Percentiles rank a stretch among this genome's conserved stretches.
These are phyloP conservation scores for Calamus simplicifolius DNA, from an alignment of 176 grass and related monocot species.

Conservation along the genomic window DNA sequence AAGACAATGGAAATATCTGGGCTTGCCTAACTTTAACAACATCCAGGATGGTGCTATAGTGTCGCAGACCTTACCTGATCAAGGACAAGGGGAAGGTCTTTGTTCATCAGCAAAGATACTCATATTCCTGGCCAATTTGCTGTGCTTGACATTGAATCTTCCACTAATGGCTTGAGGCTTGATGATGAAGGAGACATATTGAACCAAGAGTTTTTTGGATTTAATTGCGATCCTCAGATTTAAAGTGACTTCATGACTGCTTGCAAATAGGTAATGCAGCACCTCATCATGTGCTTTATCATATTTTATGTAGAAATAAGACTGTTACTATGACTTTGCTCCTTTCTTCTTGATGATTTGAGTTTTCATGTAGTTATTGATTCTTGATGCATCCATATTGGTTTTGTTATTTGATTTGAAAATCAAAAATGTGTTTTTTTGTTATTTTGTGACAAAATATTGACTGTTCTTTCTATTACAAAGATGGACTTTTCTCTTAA, in stretches of 20 bases:
- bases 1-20: no score
- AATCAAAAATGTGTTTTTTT: no score
- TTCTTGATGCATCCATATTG: no score
- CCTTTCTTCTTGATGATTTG: no score
- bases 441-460: no score
- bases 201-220: constrained; percentile 59
- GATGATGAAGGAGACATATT: constrained; percentile 58
- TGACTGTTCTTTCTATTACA: no score
- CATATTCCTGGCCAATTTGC: constrained; percentile 83
- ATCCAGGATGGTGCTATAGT: constrained; percentile 28
- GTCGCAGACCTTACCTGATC: constrained; percentile 42
- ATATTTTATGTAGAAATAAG: constrained; percentile 5
- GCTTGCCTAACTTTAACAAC: constrained; percentile 28
- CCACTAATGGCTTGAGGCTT: constrained; percentile 58
- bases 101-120: constrained; percentile 92
- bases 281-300: neutral
- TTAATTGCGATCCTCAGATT: constrained; percentile 37
- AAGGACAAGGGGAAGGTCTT: constrained; percentile 63
- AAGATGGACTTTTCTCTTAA: no score
- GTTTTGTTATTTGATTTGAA: no score
- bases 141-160: constrained; percentile 79
- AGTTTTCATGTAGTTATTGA: no score
- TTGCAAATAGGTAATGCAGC: constrained; percentile 26
- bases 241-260: constrained; percentile 5
- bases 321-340: neutral